Conservation (phyloP, 106 monocot species). For the Dioscorea zingiberensis region DNA sequence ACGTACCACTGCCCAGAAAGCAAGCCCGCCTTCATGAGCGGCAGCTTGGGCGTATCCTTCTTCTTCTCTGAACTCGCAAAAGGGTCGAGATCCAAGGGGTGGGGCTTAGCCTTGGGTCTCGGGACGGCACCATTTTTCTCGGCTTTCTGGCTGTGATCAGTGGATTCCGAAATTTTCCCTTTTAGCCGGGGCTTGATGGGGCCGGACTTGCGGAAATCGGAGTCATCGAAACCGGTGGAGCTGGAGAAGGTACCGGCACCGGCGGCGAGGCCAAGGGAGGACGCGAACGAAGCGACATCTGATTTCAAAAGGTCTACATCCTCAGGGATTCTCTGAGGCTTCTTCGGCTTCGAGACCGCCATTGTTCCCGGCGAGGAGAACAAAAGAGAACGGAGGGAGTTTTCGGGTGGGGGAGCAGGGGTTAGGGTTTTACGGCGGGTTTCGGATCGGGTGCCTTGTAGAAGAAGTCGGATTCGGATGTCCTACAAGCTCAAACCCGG, state of each 20-base stretch:
- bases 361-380: background rate
- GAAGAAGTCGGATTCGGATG: no score
- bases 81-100: conserved; percentile 47
- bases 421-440: no score
- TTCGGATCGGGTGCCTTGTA: no score
- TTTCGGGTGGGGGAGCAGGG: no score
- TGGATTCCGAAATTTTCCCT: conserved; percentile 1
- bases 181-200: conserved; percentile 17
- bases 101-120: conserved; percentile 24
- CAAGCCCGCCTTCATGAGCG: conserved; percentile 47
- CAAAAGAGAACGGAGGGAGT: no score
- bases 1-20: conserved; percentile 65
- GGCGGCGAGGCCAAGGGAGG: conserved; percentile 63
- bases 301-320: conserved; percentile 52
- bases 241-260: conserved; percentile 8
- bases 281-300: conserved; percentile 77
- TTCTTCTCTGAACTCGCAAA: background rate
- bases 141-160: conserved; percentile 2
- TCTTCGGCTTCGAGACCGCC: conserved; percentile 23
- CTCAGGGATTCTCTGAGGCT: conserved; percentile 13
- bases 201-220: conserved; percentile 80
- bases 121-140: no score
- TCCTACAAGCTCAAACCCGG: no score
- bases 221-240: conserved; percentile 75
- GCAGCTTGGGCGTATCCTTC: conserved; percentile 16